Percentiles rank a stretch among this genome's conserved stretches.
Evolutionary conservation across 345 rosid species (phyloP).

Genomic region (Murraya koenigii): DNA sequence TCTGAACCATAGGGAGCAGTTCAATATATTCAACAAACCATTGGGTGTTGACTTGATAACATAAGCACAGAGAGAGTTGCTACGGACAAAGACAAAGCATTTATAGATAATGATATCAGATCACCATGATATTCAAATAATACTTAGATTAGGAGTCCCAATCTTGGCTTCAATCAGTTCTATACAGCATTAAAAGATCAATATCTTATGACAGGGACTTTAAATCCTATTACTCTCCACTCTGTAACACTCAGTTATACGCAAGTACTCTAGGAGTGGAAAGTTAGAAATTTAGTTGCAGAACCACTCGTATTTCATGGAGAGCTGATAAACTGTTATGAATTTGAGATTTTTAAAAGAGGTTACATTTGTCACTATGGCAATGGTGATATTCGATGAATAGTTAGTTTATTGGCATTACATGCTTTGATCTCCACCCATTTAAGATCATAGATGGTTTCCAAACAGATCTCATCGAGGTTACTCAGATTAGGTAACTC

Average conservation of each 20-base stretch:
- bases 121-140: background rate
- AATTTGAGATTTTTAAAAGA: background rate
- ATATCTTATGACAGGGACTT: background rate
- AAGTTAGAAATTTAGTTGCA: background rate
- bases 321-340: background rate
- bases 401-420: background rate
- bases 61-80: background rate
- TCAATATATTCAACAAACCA: background rate
- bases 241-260: background rate
- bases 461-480: background rate
- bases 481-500: background rate
- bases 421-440: background rate
- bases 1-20: background rate
- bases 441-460: background rate
- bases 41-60: background rate
- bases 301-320: background rate
- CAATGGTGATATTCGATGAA: background rate
- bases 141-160: background rate
- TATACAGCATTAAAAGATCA: background rate
- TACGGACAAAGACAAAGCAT: background rate
- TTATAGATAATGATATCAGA: background rate
- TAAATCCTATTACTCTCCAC: background rate
- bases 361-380: background rate
- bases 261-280: background rate
- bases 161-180: background rate